Base-by-base conservation (phyloP, 2,329 filamentous ascomycete species). In the Exophiala bonariae region DNA sequence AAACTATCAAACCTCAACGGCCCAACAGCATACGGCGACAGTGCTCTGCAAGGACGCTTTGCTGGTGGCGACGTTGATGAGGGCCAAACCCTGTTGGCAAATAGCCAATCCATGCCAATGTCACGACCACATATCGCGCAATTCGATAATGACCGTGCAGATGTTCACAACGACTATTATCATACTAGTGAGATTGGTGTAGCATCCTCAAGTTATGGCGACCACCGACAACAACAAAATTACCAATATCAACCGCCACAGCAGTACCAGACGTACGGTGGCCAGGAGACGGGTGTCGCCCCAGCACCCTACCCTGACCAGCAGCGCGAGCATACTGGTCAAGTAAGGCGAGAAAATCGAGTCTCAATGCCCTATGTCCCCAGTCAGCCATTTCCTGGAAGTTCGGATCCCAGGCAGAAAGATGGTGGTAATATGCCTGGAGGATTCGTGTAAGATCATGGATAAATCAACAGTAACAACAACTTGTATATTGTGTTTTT, bases 41-140 rank as follows among this genome's bases (percentile, higher is more conserved):
- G 44, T 8, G 34, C 18, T 13, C 39, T 31, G 17, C 42, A 47
- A 20, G 47, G 44, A 6, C 50, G 28, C 10, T 50, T 51, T 17
- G 33, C 11, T 30, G 42, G 28, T 26, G 18, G 33, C 19, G 33
- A 35, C 4, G 61, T 63, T 9, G 68, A 69, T 31, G 69, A 72
- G 52, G 68, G 63, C 23, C 60, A 64, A 19, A 61, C 66, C 6
- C 63, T 72, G 14, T 62, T 72, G 5, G 60, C 65, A 3, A 59
- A 71, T 48, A 63, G 67, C 8, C 69, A 71, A 54, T 54, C 63
- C 2, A 68, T 67, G 22, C 66, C 67, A 10, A 54, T 58, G 3
- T 52, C 58, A 17, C 36, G 34, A 16, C 39, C 47, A 2, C 28
- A 19, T 14, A 37, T 45, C n/a, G 33, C 23, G 4, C 37, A 36